Evolutionary conservation across 352 stramenopile species (phyloP), one percentile per base, ranked within the genome.

Genomic region (Phytophthora fragariaefolia): DNA sequence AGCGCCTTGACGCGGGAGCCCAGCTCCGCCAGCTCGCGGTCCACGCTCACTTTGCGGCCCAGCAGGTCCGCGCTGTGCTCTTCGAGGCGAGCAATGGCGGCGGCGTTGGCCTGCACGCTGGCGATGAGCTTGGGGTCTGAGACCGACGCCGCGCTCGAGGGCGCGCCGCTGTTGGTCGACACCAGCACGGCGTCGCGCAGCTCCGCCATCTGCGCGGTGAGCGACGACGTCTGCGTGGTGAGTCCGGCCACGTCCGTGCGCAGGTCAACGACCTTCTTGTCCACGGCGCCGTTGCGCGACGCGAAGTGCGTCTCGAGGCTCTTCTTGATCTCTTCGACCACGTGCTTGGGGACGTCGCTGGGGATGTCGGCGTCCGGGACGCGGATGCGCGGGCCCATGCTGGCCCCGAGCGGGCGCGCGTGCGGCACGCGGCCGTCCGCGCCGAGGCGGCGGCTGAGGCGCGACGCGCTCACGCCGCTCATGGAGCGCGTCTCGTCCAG

Each of bases 221-320:
- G 50, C 18, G 67, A 43, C 5, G 65, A 70, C 10, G 72, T 83
- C 55, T 91, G 81, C 7, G 56, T 77, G 3, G 74, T 73, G 17
- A 92, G 54, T 4, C 79, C 73, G 10, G 78, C 71, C 28, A 92
- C 73, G 27, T 95, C 86, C 12, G 77, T 83, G 17, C 80, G 73
- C 34, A 92, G 26, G 42, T 93, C 84, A 0, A 64, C 64, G 2
- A 95, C 68, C 40, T 85, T 81, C 73, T 90, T 93, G 60, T 95
- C 86, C 42, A 91, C 72, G 10, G 66, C 71, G 24, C 67, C 68
- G 7, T 84, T 83, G 32, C 77, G 81, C 30, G 81, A 74, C 3
- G 76, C 61, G 23, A 95, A 85, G 18, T 82, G 72, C 13, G 84
- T 82, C 69, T 95, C 84, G 6, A 95, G 66, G 27, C 79, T 86